Evolutionary conservation across 345 rosid species (phyloP).

Genomic region (Hibiscus mutabilis): DNA sequence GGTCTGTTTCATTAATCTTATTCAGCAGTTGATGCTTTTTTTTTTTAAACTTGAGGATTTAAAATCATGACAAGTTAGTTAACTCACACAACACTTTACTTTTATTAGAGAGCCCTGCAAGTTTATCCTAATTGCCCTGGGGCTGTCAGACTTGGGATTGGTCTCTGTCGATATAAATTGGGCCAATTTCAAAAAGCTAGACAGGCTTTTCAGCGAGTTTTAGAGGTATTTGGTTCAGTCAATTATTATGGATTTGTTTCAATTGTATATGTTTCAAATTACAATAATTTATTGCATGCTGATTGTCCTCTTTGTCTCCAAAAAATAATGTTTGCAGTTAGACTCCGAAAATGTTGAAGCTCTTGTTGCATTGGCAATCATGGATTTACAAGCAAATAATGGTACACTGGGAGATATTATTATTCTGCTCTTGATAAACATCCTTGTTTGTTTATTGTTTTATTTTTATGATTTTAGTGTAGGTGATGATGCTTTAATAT

Average conservation of each 20-base stretch:
- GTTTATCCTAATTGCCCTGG: conserved; percentile 86
- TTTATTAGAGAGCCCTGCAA: conserved; percentile 76
- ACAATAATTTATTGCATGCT: not conserved
- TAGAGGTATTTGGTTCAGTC: conserved; percentile 53
- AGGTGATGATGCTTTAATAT: conserved; percentile 16
- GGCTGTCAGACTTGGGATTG: conserved; percentile 64
- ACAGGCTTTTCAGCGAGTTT: conserved; percentile 78
- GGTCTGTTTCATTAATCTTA: conserved; percentile 23
- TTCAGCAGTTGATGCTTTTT: not conserved
- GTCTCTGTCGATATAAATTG: conserved; percentile 54
- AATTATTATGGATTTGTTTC: not conserved
- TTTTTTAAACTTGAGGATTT: not conserved
- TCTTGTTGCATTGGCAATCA: conserved; percentile 87
- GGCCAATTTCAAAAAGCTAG: conserved; percentile 83
- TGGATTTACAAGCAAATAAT: conserved; percentile 88
- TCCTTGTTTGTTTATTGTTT: not conserved
- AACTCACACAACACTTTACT: conserved; percentile 17
- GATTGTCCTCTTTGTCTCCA: conserved; percentile 10
- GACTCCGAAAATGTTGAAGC: conserved; percentile 96
- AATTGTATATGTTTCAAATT: not conserved
- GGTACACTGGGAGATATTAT: conserved; percentile 27
- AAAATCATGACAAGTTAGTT: not conserved
- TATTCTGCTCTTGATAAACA: not conserved
- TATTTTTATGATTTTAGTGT: conserved; percentile 9
- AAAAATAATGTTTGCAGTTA: conserved; percentile 45